These are phyloP conservation scores for Pseudogymnoascus sp. DNA, from an alignment of 2,329 filamentous ascomycete genomes.

Conservation along the genomic window DNA sequence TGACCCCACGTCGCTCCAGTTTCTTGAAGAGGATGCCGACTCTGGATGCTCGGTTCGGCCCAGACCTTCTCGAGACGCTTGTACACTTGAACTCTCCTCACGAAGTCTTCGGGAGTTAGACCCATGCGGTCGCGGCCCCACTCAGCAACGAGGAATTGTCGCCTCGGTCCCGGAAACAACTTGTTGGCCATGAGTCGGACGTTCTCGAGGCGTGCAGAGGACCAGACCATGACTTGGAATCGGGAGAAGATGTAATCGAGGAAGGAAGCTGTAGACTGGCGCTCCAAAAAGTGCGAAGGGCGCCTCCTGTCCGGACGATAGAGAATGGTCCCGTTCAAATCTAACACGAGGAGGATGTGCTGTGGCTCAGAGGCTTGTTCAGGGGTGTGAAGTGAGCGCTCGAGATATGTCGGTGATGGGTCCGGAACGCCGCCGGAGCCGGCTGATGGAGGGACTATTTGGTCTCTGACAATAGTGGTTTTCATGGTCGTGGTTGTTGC, in stretches of 20 bases:
- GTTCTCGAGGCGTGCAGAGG: constrained; percentile 68
- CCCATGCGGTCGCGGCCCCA: constrained; percentile 75
- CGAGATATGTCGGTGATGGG: constrained; percentile 53
- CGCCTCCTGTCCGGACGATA: constrained; percentile 50
- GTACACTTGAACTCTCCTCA: constrained; percentile 72
- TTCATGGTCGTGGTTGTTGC: background rate
- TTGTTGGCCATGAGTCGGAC: constrained; percentile 58
- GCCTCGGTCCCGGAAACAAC: constrained; percentile 51
- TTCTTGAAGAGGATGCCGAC: constrained; percentile 36
- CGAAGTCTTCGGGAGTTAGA: constrained; percentile 57
- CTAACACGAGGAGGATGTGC: constrained; percentile 72
- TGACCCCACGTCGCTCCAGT: constrained; percentile 57
- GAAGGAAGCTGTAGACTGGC: constrained; percentile 62
- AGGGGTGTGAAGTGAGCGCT: constrained; percentile 39
- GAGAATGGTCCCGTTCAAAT: constrained; percentile 88
- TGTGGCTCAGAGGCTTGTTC: constrained; percentile 38
- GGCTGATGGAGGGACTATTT: background rate
- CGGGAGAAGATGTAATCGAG: constrained; percentile 63
- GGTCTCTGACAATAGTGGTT: background rate
- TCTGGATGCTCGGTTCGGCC: constrained; percentile 40
- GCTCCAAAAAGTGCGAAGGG: constrained; percentile 49
- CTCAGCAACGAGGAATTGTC: constrained; percentile 51
- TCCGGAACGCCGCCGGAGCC: constrained; percentile 38
- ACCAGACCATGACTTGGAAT: constrained; percentile 84
- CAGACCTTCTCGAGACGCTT: constrained; percentile 74